Base-by-base conservation (phyloP, 1,139 yeast species). In the Kurtzmaniella quercitrusa region DNA sequence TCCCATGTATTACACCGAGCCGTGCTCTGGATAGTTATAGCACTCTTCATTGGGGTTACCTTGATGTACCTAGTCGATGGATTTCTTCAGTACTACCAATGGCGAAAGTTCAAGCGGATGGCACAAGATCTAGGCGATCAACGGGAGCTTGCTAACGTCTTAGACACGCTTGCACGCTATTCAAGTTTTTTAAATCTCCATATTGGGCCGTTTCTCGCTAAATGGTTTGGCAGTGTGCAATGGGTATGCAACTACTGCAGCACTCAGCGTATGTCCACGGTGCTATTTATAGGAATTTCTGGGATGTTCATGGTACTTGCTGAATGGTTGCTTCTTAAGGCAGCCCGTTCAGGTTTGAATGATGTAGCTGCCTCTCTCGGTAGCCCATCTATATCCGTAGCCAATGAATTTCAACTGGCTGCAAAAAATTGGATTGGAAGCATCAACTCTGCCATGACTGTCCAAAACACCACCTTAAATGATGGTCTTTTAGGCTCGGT, bases 401-500 rank as follows among this genome's bases (percentile, higher is more conserved):
- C 8, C 18, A 15, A 31, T 31, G 18, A 31, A 15, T 31, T 12
- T 31, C 36, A 10, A 12, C 36, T 42, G 14, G 44, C 52, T 21
- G 45, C 56, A 3, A 19, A 37, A 5, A 40, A 39, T 15, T 63
- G 62, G 46, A 41, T 63, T 8, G 45, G 38, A 7, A 47, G 54
- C 10, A 57, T 66, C 34, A 66, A 68, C 45, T 31, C n/a, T 1
- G 60, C 57, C 34, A 53, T 70, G 6, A 40, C 45, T 3, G 18
- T 41, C 1, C 61, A 65, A 40, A 60, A 87, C 56, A 42, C 49
- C 1, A 58, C 59, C 3, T 61, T 90, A 34, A 91, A 91, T 59
- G 62, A 71, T 5, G 78, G 83, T 37, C 51, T 89, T 16, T 79
- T 91, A 49, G 88, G 89, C 0, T 77, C 85, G 77, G 73, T 87